Evolutionary conservation across 345 rosid species (phyloP).

Genomic region (Pistacia integerrima): DNA sequence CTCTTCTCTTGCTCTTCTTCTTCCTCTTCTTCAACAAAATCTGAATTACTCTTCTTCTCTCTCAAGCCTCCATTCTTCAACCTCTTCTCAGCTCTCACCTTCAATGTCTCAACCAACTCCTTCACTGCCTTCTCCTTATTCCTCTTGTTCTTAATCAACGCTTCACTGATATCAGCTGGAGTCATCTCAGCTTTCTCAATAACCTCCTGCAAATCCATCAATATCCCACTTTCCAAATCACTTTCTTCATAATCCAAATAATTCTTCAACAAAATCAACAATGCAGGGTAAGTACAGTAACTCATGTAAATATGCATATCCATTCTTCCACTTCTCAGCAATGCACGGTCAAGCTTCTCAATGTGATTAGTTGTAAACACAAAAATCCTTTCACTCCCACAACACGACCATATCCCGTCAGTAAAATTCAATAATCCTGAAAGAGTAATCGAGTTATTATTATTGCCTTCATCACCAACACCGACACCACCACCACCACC

Average conservation of each 20-base stretch:
- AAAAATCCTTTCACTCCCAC: constrained; percentile 95
- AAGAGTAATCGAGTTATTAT: constrained; percentile 66
- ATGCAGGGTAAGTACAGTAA: constrained; percentile 64
- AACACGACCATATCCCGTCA: constrained; percentile 97
- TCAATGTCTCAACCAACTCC: constrained; percentile 59
- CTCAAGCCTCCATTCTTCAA: constrained; percentile 33
- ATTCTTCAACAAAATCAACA: constrained; percentile 71
- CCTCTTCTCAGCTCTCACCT: constrained; percentile 46
- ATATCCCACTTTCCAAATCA: constrained; percentile 31
- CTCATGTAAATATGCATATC: constrained; percentile 95
- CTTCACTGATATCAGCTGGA: constrained; percentile 92
- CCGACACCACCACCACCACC: constrained; percentile 1
- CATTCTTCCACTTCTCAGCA: constrained; percentile 93
- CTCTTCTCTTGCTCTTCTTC: constrained; percentile 84
- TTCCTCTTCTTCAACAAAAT: constrained; percentile 36
- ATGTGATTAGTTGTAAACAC: constrained; percentile 93
- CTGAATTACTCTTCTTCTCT: constrained; percentile 20
- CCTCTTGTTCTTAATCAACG: constrained; percentile 71
- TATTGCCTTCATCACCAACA: constrained; percentile 32
- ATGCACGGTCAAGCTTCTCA: constrained; percentile 89
- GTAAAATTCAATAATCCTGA: constrained; percentile 94
- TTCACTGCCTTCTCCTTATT: constrained; percentile 52
- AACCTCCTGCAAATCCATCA: constrained; percentile 48
- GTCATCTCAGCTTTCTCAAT: constrained; percentile 77
- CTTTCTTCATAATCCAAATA: constrained; percentile 54